These are phyloP conservation scores for Phellinidium pouzarii DNA, from an alignment of 1,284 basidiomycete species.

Conservation along the genomic window DNA sequence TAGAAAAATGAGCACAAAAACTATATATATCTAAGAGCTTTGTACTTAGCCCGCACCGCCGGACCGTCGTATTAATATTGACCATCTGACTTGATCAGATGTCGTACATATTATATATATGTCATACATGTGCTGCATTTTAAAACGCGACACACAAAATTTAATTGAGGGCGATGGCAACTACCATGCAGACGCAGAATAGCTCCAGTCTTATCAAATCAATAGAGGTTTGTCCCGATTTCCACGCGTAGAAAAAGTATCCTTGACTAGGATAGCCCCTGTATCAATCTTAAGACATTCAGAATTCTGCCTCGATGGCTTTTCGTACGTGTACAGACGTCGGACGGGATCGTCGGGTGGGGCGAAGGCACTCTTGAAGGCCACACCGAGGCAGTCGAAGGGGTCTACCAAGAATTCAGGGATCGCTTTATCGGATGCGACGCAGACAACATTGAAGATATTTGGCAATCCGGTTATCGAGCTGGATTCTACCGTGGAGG, in stretches of 20 bases:
- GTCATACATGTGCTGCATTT: no score
- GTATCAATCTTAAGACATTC: conserved; percentile 58
- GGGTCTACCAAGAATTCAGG: conserved; percentile 55
- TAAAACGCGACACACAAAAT: no score
- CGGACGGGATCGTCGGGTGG: conserved; percentile 66
- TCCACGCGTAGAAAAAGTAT: not conserved
- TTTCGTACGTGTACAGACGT: conserved; percentile 67
- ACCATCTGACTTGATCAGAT: no score
- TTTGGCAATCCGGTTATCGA: conserved; percentile 62
- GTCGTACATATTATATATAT: no score
- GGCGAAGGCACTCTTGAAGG: conserved; percentile 62
- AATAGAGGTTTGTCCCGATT: not conserved
- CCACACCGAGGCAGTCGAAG: conserved; percentile 74
- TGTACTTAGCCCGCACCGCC: no score
- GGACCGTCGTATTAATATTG: no score
- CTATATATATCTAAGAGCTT: no score
- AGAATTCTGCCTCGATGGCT: conserved; percentile 72
- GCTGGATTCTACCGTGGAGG: conserved; percentile 71
- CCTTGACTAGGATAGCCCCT: not conserved
- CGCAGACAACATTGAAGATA: conserved; percentile 66
- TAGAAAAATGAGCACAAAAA: no score
- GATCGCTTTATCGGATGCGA: conserved; percentile 62
- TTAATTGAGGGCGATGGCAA: no score
- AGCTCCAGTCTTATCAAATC: not conserved
- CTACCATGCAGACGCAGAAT: not conserved